Base-by-base conservation (phyloP, 2,329 filamentous ascomycete species). In the Gremmenia infestans region DNA sequence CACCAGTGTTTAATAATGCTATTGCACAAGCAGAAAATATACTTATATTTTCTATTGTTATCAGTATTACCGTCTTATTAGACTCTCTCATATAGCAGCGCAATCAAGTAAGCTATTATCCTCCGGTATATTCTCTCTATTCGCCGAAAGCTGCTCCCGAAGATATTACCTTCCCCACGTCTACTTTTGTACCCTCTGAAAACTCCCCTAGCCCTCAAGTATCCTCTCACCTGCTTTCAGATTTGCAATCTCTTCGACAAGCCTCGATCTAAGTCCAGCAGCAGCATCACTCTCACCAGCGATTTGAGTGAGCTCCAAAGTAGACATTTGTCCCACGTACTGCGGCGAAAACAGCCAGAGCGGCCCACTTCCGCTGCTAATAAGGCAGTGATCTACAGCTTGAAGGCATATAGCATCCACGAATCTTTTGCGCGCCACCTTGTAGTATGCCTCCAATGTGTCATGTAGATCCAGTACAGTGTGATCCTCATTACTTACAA, bases 341-440 rank as follows among this genome's bases (percentile, higher is more conserved):
- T 74, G 66, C 0, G 81, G 73, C 0, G 73, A 78, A 45, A 89
- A 77, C 0, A 82, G 69, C 9, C 69, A 72, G 2, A 86, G 70
- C 0, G 83, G 83, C 5, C 79, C 79, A 0, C 73, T 60, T 0
- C 74, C 64, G 0, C 78, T 76, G 1, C 70, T 70, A 0, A 87
- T 68, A 0, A 89, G 72, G 56, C 75, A 74, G 63, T 83, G 70
- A 45, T 80, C 77, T 1, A 81, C 72, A 0, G 77, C 81, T 59
- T 88, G 85, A 58, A 78, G 77, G 63, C 76, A 83, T 1, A 90
- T 68, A 3, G 74, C 78, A 61, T 89, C 86, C 1, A 86, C 76
- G 55, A 89, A 87, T 0, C 83, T 78, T 63, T 81, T 80, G 12
- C 73, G 74, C 0, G 83, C 75, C 1, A 87, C 78, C 25, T 81